Percentiles rank a stretch among this genome's conserved stretches.
Conservation (phyloP, 1,284 basidiomycete genomes). For the Phellinidium pouzarii region DNA sequence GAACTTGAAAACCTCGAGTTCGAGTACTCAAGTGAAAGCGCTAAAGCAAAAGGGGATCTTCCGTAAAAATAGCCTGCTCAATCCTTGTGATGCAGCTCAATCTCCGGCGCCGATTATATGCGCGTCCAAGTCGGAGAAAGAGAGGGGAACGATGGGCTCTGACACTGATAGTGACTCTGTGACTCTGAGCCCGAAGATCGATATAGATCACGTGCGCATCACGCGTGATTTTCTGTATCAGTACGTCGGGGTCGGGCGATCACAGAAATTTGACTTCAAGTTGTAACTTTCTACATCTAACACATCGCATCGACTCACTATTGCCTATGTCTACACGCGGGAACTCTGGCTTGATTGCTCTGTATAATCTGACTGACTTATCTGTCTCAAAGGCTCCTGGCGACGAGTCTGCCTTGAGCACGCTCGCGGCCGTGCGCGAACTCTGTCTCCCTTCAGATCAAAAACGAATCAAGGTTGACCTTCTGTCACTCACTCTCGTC, state of each 20-base stretch:
- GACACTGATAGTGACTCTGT: no score
- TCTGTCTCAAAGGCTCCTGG: neutral
- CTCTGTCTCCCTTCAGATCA: neutral
- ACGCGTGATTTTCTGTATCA: no score
- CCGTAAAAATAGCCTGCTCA: neutral
- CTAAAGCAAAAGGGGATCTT: neutral
- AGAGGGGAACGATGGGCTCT: neutral
- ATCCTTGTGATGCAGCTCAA: neutral
- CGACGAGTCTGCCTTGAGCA: conserved; percentile 4
- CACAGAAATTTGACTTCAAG: no score
- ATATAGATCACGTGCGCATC: no score
- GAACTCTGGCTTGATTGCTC: conserved; percentile 1
- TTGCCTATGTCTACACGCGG: no score
- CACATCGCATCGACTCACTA: no score
- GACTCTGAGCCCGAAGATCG: no score
- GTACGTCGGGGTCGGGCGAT: no score
- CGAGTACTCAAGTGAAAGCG: neutral
- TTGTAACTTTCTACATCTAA: no score
- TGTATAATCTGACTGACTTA: neutral
- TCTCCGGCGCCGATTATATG: neutral
- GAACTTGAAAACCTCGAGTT: neutral
- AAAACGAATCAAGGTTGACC: conserved; percentile 3
- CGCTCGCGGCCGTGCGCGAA: neutral
- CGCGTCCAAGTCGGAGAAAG: neutral
- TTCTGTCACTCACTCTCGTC: conserved; percentile 4